Base-by-base conservation (phyloP, 1,139 yeast genomes). In the Yamadazyma dushanensis region DNA sequence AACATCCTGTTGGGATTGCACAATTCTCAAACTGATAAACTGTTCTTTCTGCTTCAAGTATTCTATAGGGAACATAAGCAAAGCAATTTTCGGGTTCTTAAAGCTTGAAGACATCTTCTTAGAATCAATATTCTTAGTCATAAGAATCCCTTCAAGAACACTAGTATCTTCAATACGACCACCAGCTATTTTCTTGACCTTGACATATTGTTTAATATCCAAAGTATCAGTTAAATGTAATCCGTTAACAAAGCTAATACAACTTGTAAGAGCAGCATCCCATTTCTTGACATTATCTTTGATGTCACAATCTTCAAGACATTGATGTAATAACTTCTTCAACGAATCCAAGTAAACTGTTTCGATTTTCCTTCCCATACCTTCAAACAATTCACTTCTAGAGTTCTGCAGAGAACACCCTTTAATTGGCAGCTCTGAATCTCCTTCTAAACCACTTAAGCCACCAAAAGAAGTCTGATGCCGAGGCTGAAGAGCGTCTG, bases 11-110 rank as follows among this genome's bases (percentile, higher is more conserved):
- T 94, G 98, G 0, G 94, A 87, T 35, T 88, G 72, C 1, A 92
- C 83, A 3, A 95, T 86, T 38, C 88, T 83, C 40, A 92, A 65
- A 53, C 95, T 84, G 56, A 89, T 80, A 40, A 89, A 85, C 45
- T 78, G 84, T 37, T 83, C 92, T 37, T 78, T 78, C 36, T 68
- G 76, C 43, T 84, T 80, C 44, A 82, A 73, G 49, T 89, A 92
- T 54, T 90, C 97, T 18, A 94, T 66, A 0, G 97, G 96, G 50
- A 94, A 92, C 71, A 89, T 83, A 8, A 94, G 72, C 21, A 94
- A 67, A 37, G 94, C 80, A 29, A 94, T 83, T 39, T 82, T 75
- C 0, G 99, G 97, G 33, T 76, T 72, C 1, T 56, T 51, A 6
- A 94, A 69, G 8, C 56, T 54, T 4, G 78, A 60, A 0, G 88